Base-by-base conservation (phyloP, 192 early-diverging fungal species). In the Umbelopsis isabellina region DNA sequence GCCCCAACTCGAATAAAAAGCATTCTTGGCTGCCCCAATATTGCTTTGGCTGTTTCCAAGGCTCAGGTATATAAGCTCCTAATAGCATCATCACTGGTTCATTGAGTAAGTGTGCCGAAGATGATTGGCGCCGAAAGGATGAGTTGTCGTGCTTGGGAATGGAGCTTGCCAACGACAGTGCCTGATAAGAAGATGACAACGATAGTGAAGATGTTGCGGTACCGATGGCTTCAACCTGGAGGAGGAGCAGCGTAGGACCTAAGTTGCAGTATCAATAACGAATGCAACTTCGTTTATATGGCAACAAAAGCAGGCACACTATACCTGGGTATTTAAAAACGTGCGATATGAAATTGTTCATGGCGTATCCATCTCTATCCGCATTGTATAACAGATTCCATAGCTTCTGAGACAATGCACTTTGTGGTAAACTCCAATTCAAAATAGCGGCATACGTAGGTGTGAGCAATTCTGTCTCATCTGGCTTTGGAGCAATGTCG, bases 271-370 rank as follows among this genome's bases (percentile, higher is more conserved):
- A 25, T 27, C 7, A 61, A 35, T 27, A 11, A 27, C 52, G 8
- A 41, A 10, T 9, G 10, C 37, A 4, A 27, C 30, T 52, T 10
- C 21, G 25, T 11, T 12, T 2, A 15, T 4, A 27, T 7, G 25
- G 4, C 13, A 25, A 4, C 8, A 27, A 11, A 37, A 5, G 37
- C 7, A 4, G 27, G 10, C 11, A 35, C 13, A 35, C 16, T 25
- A 11, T 61, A 61, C 55, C 86, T 6, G 82, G 78, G 72, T 87
- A 87, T 68, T 87, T 87, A 77, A 85, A 87, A 9, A 85, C 80
- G 46, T 81, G 83, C 2, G 66, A 73, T 47, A 79, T 76, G 48
- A 87, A 87, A 21, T 83, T 71, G 61, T 83, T 87, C 86, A 85
- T 87, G 16, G 82, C 82, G 66, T 84, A 87, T 10, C 86, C 86